Base-by-base conservation (phyloP, 176 grass and related monocot genomes). In the Guadua angustifolia region DNA sequence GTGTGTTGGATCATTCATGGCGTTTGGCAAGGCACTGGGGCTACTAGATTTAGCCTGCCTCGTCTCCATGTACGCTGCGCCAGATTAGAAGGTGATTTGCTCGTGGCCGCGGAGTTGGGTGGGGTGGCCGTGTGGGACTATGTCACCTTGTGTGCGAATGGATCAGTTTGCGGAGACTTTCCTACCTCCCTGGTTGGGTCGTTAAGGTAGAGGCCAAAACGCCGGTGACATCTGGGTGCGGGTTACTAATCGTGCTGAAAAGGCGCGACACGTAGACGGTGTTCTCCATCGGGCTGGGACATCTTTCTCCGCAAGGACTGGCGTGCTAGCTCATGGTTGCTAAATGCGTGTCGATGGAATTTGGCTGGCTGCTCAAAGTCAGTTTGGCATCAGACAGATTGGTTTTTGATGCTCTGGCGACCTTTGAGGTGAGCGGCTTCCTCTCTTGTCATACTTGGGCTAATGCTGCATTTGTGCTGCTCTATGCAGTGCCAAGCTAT, bases 181-280 rank as follows among this genome's bases (percentile, higher is more conserved):
- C 70, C 42, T 21, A 51, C 77, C 32, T 85, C 26, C 15, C 14
- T 58, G 67, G 68, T 17, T 14, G 68, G 74, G 36, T 62, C 71
- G 70, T 80, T 75, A 1, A 38, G 82, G 71, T 4, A 53, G 43
- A 73, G 49, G 60, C 39, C 78, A 36, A 67, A 29, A 40, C 36
- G 46, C 55, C 14, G 64, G 88, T 78, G 80, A 62, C 55, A 83
- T 82, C 64, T 78, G 44, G 78, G 24, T 10, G n/a, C n/a, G 5
- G 29, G 45, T 18, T 36, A 35, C 47, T 61, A 13, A 39, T 63
- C 40, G 11, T 32, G 52, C 55, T 2, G 24, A 26, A 25, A 21
- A 13, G 49, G 63, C 67, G 51, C 49, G 57, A 74, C 79, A 59
- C 84, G 39, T 73, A 9, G 66, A 9, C 32, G 60, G 79, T n/a